These are phyloP conservation scores for Nyctanthes arbortristis DNA, from an alignment of 257 asterid genomes.

Conservation along the genomic window DNA sequence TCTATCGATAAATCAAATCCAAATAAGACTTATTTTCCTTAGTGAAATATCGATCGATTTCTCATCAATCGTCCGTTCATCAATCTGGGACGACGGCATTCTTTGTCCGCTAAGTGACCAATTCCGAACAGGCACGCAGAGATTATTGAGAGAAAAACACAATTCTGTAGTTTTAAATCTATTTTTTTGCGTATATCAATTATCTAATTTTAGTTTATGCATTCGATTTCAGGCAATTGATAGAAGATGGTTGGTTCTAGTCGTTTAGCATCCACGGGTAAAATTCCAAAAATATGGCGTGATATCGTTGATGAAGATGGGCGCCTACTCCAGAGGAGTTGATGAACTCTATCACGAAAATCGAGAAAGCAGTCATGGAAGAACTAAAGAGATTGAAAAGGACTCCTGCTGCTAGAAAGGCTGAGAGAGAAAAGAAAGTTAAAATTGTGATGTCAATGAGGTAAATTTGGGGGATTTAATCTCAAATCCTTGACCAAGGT, in stretches of 20 bases:
- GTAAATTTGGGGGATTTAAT: conserved; percentile 21
- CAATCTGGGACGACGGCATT: too few species aligned
- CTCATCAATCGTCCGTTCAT: too few species aligned
- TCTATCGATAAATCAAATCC: too few species aligned
- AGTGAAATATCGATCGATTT: too few species aligned
- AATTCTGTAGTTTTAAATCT: too few species aligned
- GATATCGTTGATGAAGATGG: conserved; percentile 49
- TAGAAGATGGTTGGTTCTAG: conserved; percentile 43
- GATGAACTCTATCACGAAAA: conserved; percentile 59
- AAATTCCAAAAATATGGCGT: conserved; percentile 69
- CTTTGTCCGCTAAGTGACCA: too few species aligned
- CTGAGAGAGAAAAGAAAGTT: conserved; percentile 60
- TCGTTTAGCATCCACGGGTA: conserved; percentile 41
- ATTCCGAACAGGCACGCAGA: too few species aligned
- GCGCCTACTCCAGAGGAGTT: conserved; percentile 64
- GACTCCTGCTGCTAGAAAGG: conserved; percentile 64
- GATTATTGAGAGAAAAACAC: too few species aligned
- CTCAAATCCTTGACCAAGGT: conserved; percentile 55
- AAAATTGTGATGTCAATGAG: conserved; percentile 75
- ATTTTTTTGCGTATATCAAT: too few species aligned
- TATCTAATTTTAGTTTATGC: too few species aligned
- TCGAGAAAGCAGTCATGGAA: conserved; percentile 68
- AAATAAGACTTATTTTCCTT: too few species aligned
- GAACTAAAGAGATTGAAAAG: conserved; percentile 62
- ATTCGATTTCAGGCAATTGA: conserved; percentile 66